Evolutionary conservation across 306 rosid genomes (phyloP).

Genomic region (Rosa chinensis): DNA sequence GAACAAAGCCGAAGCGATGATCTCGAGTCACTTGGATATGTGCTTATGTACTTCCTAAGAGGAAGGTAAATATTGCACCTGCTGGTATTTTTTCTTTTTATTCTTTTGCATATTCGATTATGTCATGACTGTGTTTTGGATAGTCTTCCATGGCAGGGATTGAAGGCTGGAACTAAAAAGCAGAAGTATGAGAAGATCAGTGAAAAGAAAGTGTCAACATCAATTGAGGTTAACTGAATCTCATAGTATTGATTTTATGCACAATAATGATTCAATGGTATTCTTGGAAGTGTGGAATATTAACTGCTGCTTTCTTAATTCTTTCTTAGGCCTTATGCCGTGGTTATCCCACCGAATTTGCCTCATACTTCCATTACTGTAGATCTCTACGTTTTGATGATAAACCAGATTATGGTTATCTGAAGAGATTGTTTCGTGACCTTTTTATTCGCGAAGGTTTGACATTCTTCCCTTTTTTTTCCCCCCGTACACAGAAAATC

Average conservation of each 20-base stretch:
- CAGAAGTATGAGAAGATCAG: conserved; percentile 99
- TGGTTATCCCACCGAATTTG: conserved; percentile 95
- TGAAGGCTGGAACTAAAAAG: conserved; percentile 95
- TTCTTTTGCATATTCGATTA: conserved; percentile 15
- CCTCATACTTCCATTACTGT: conserved; percentile 95
- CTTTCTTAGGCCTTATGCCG: conserved; percentile 67
- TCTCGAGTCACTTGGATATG: conserved; percentile 96
- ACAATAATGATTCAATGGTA: conserved; percentile 10
- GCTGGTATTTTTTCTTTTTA: conserved; percentile 13
- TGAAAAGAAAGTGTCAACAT: conserved; percentile 94
- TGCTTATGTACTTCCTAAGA: conserved; percentile 88
- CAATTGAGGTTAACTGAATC: conserved; percentile 67
- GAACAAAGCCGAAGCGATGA: conserved; percentile 99
- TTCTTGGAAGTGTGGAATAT: conserved; percentile 24
- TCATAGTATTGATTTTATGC: not conserved
- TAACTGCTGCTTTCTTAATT: conserved; percentile 22
- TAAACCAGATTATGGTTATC: conserved; percentile 94
- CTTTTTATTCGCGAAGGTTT: conserved; percentile 96
- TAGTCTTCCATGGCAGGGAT: conserved; percentile 99
- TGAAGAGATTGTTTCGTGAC: conserved; percentile 94
- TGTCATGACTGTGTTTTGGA: conserved; percentile 40
- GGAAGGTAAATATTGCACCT: conserved; percentile 62
- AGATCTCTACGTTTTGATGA: conserved; percentile 96
- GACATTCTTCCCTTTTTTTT: conserved; percentile 19
- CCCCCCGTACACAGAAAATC: not conserved